phyloP scores from a whole-genome alignment of 331 rosid species.

The Quercus tomentella region DNA sequence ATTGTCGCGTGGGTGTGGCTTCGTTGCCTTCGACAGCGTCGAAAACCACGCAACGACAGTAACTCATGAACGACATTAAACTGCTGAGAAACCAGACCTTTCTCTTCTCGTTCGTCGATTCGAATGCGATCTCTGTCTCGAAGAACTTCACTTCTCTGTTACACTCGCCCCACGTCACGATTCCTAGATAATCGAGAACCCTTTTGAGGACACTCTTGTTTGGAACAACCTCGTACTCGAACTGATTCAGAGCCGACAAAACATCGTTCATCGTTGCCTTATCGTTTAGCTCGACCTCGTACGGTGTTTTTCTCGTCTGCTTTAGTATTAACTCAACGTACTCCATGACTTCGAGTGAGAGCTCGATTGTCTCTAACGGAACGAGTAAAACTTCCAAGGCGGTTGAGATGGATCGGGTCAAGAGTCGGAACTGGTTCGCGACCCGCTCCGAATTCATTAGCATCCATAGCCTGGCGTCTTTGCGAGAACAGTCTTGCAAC shows the following conservation, averaged over 20 bases:
- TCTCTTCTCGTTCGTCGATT: slow-evolving; percentile 29
- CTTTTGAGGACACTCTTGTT: slow-evolving; percentile 29
- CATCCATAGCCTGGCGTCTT: slow-evolving; percentile 53
- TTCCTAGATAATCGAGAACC: slow-evolving; percentile 55
- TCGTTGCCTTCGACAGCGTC: slow-evolving; percentile 36
- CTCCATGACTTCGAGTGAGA: slow-evolving; percentile 41
- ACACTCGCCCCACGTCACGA: slow-evolving; percentile 57
- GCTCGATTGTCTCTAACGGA: slow-evolving; percentile 27
- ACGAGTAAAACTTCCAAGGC: slow-evolving; percentile 48
- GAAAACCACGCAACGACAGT: slow-evolving; percentile 56
- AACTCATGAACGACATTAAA: slow-evolving; percentile 51
- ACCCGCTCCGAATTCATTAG: slow-evolving; percentile 56
- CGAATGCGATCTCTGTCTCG: slow-evolving; percentile 59
- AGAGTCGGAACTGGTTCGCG: slow-evolving; percentile 41
- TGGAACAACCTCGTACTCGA: slow-evolving; percentile 42
- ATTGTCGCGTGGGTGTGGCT: slow-evolving; percentile 10
- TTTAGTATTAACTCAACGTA: slow-evolving; percentile 43
- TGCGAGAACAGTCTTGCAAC: slow-evolving; percentile 50
- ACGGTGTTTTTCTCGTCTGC: slow-evolving; percentile 44
- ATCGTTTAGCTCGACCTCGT: slow-evolving; percentile 52
- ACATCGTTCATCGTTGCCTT: slow-evolving; percentile 27
- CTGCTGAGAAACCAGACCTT: slow-evolving; percentile 32
- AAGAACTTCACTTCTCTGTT: slow-evolving; percentile 64
- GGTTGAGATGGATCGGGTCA: slow-evolving; percentile 44
- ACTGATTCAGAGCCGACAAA: slow-evolving; percentile 26